These are phyloP conservation scores for Tremellales sp. DNA, from an alignment of 1,284 basidiomycete species.

Conservation along the genomic window DNA sequence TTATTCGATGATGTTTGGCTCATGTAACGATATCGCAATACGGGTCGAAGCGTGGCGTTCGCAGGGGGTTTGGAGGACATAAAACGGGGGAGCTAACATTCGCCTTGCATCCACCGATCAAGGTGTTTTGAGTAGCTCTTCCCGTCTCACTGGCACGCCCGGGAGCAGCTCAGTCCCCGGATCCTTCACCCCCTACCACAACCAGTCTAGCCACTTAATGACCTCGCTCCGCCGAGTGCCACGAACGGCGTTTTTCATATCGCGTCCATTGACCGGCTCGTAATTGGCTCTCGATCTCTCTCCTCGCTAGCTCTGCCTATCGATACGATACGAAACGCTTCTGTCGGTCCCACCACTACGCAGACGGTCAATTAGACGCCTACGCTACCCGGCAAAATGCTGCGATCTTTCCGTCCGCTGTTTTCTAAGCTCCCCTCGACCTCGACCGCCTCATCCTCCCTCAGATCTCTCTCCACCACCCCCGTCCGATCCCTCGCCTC, in stretches of 20 bases:
- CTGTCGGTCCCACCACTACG: background rate
- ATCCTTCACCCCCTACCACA: too few relatives aligned
- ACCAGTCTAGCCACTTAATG: too few relatives aligned
- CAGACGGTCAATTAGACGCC: background rate
- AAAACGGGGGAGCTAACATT: too few relatives aligned
- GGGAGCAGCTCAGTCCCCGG: too few relatives aligned
- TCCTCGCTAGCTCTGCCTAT: background rate
- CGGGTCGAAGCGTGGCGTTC: too few relatives aligned
- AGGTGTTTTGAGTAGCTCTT: too few relatives aligned
- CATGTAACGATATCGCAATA: slow-evolving; percentile 6
- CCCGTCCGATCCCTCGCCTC: slow-evolving; percentile 31
- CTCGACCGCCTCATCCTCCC: slow-evolving; percentile 10
- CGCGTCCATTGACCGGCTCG: background rate
- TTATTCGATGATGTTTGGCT: slow-evolving; percentile 1
- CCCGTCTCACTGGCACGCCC: too few relatives aligned
- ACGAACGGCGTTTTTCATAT: slow-evolving; percentile 1
- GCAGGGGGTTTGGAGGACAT: too few relatives aligned
- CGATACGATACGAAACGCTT: background rate
- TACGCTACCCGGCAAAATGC: slow-evolving; percentile 28
- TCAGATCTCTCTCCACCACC: slow-evolving; percentile 24
- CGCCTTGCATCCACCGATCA: too few relatives aligned
- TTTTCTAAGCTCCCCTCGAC: slow-evolving; percentile 26
- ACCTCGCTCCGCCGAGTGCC: slow-evolving; percentile 1
- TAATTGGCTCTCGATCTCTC: background rate
- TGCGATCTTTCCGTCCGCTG: slow-evolving; percentile 40